Evolutionary conservation across 768 basidiomycete genomes (phyloP).

Genomic region (Daedaleopsis nitida): DNA sequence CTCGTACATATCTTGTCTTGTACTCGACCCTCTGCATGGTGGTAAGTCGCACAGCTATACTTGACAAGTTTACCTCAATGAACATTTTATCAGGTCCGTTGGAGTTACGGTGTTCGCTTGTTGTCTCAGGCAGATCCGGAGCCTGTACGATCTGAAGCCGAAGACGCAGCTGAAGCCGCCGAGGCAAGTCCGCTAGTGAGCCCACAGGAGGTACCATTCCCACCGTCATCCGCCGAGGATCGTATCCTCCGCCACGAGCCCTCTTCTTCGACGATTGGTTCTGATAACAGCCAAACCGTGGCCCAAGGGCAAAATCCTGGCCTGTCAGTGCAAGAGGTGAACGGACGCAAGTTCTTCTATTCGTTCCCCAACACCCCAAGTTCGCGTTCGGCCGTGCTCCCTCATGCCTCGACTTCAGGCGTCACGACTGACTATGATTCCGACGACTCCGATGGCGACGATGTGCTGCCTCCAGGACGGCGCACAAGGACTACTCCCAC

Average conservation of each 20-base stretch:
- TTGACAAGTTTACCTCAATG: neutral
- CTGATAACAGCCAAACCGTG: slow-evolving; percentile 14
- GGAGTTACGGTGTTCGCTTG: slow-evolving; percentile 90
- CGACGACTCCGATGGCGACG: slow-evolving; percentile 25
- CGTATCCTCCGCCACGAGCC: slow-evolving; percentile 18
- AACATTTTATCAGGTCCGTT: slow-evolving; percentile 63
- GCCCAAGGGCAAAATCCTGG: slow-evolving; percentile 12
- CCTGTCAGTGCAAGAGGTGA: slow-evolving; percentile 21
- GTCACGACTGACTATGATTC: slow-evolving; percentile 24
- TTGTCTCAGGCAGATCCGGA: slow-evolving; percentile 72
- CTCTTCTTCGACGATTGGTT: slow-evolving; percentile 9
- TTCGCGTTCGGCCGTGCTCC: slow-evolving; percentile 5
- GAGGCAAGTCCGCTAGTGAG: slow-evolving; percentile 42
- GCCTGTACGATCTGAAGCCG: slow-evolving; percentile 27
- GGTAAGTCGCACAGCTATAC: slow-evolving; percentile 47
- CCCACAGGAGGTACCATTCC: slow-evolving; percentile 30
- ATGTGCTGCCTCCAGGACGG: slow-evolving; percentile 18
- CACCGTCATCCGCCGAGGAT: slow-evolving; percentile 25
- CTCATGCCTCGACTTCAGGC: slow-evolving; percentile 13
- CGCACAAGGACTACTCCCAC: slow-evolving; percentile 22
- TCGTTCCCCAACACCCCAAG: slow-evolving; percentile 66
- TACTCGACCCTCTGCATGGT: slow-evolving; percentile 97
- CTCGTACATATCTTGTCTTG: slow-evolving; percentile 85
- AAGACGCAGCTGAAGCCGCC: slow-evolving; percentile 23
- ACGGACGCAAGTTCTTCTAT: slow-evolving; percentile 48